Evolutionary conservation across 73 alveolate species (phyloP).

Genomic region (Tetrahymena malaccensis): DNA sequence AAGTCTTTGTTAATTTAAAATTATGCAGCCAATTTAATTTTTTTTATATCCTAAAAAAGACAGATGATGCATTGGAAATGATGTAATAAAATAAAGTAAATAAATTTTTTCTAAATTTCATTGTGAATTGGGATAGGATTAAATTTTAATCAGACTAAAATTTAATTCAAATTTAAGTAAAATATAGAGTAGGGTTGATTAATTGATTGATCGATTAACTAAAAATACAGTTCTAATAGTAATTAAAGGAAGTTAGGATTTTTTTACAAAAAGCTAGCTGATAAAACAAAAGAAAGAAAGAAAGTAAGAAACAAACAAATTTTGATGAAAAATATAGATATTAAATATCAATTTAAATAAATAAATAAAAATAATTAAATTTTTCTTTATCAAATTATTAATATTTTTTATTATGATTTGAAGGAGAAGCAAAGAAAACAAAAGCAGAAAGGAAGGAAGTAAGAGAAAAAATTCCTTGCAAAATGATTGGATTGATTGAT

Average conservation of each 20-base stretch:
- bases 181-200: neutral
- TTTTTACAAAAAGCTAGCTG: neutral
- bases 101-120: neutral
- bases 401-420: too few species aligned
- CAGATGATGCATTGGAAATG: neutral
- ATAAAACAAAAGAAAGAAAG: neutral
- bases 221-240: too few species aligned
- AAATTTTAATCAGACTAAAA: too few species aligned
- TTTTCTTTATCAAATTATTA: neutral
- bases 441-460: neutral
- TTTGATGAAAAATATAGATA: neutral
- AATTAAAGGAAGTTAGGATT: neutral
- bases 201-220: too few species aligned
- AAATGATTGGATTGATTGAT: neutral
- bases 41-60: too few species aligned
- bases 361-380: too few species aligned
- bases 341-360: neutral
- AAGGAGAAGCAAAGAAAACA: neutral
- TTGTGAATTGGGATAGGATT: neutral
- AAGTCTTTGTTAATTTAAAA: too few species aligned
- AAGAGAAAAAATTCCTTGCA: too few species aligned
- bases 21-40: too few species aligned
- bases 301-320: too few species aligned
- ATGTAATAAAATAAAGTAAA: neutral
- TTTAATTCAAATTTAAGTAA: neutral